These are phyloP conservation scores for Hypoxylon subgilvum DNA, from an alignment of 495 filamentous ascomycete species.

Conservation along the genomic window DNA sequence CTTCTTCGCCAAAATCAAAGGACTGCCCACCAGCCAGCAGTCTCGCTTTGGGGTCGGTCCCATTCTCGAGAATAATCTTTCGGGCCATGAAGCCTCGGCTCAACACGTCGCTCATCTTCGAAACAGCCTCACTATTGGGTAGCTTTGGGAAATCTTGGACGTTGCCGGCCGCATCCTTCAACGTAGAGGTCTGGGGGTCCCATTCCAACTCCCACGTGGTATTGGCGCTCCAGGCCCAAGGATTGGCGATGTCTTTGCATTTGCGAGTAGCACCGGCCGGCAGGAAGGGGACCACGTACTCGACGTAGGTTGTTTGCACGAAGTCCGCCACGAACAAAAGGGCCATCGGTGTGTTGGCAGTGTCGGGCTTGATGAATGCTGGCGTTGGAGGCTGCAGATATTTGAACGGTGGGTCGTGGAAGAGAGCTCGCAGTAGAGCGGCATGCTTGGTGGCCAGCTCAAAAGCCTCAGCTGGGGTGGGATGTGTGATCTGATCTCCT, in stretches of 20 bases:
- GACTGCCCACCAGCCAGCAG: constrained; percentile 23
- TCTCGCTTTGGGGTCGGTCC: constrained; percentile 28
- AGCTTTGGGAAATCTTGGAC: constrained; percentile 46
- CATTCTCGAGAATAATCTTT: constrained; percentile 38
- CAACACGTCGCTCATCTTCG: constrained; percentile 16
- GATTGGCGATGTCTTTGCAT: constrained; percentile 39
- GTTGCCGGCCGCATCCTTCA: constrained; percentile 50
- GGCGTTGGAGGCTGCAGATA: constrained; percentile 35
- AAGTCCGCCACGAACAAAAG: constrained; percentile 38
- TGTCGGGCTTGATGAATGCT: constrained; percentile 28
- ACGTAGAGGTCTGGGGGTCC: constrained; percentile 38
- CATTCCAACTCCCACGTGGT: constrained; percentile 39
- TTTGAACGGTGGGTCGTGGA: constrained; percentile 28
- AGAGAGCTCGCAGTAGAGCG: constrained; percentile 32
- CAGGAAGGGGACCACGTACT: constrained; percentile 38
- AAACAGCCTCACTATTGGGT: neutral
- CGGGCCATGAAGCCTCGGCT: constrained; percentile 26
- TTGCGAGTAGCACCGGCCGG: constrained; percentile 37
- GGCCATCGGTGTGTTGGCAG: constrained; percentile 23
- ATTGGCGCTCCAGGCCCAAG: constrained; percentile 37
- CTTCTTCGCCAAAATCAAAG: constrained; percentile 38
- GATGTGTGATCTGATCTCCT: constrained; percentile 20
- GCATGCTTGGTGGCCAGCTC: constrained; percentile 31
- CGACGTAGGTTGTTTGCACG: constrained; percentile 37
- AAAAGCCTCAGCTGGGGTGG: constrained; percentile 36